phyloP scores from a whole-genome alignment of 2,329 filamentous ascomycete genomes.

The Paecilomyces sp. region DNA sequence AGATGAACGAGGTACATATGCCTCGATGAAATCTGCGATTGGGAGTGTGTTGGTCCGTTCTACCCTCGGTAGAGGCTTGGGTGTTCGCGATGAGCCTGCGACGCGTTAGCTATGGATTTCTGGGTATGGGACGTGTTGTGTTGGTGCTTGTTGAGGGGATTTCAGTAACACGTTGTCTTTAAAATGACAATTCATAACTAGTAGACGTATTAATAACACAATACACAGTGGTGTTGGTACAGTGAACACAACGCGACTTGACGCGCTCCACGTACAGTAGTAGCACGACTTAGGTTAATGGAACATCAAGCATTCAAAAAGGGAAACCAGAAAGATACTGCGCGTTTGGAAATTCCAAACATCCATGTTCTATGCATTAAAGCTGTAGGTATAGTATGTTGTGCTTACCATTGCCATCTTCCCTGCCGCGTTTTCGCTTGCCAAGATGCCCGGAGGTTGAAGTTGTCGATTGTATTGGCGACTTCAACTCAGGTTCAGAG shows the following conservation, averaged over 20 bases:
- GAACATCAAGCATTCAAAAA: background rate
- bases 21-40: conserved; percentile 29
- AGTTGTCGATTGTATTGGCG: background rate
- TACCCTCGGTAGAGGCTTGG: conserved; percentile 24
- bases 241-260: background rate
- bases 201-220: background rate
- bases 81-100: conserved; percentile 7
- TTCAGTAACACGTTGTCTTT: background rate
- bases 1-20: conserved; percentile 20
- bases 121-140: background rate
- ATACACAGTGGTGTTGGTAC: background rate
- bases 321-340: background rate
- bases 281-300: background rate
- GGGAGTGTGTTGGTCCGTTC: conserved; percentile 36
- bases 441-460: background rate
- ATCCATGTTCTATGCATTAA: background rate
- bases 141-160: background rate
- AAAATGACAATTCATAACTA: background rate
- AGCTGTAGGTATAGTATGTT: background rate
- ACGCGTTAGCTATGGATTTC: conserved; percentile 1
- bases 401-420: background rate
- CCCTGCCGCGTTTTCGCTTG: background rate
- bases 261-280: background rate
- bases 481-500: background rate
- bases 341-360: background rate